These are phyloP conservation scores for Cladosporium sphaerospermum DNA, from an alignment of 2,329 filamentous ascomycete genomes.

Conservation along the genomic window DNA sequence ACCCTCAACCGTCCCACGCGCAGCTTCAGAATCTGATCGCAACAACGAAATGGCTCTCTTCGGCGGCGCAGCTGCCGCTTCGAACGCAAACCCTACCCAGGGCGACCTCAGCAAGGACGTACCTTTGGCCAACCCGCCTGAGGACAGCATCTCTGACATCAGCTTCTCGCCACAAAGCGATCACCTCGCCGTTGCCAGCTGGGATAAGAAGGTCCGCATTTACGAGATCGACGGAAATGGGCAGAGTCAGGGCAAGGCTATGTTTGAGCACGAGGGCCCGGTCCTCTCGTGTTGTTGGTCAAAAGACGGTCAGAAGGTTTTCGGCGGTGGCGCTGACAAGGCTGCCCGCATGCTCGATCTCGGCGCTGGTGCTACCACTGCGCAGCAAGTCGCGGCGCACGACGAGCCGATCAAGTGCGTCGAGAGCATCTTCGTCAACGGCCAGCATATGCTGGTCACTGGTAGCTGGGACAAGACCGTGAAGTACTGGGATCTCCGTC, in stretches of 20 bases:
- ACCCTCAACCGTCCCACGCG: background rate
- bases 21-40: background rate
- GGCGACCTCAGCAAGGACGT: slow-evolving; percentile 91
- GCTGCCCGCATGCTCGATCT: slow-evolving; percentile 84
- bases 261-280: slow-evolving; percentile 79
- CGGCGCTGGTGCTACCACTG: slow-evolving; percentile 43
- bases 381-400: slow-evolving; percentile 72
- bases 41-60: slow-evolving; percentile 57
- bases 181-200: slow-evolving; percentile 82
- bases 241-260: slow-evolving; percentile 74
- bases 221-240: slow-evolving; percentile 81
- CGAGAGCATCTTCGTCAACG: slow-evolving; percentile 55
- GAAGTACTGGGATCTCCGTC: slow-evolving; percentile 80
- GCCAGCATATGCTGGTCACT: slow-evolving; percentile 77
- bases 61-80: slow-evolving; percentile 45
- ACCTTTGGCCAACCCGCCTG: slow-evolving; percentile 67
- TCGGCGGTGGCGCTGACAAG: slow-evolving; percentile 86
- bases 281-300: slow-evolving; percentile 84
- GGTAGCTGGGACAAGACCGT: slow-evolving; percentile 88
- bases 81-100: slow-evolving; percentile 61
- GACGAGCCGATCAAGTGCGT: slow-evolving; percentile 75
- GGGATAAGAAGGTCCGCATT: slow-evolving; percentile 97
- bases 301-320: slow-evolving; percentile 86
- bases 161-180: slow-evolving; percentile 72
- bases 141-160: slow-evolving; percentile 84